Percentiles rank a stretch among this genome's conserved stretches.
Evolutionary conservation across 2,329 filamentous ascomycete genomes (phyloP).

Genomic region (Orbilia ellipsospora): DNA sequence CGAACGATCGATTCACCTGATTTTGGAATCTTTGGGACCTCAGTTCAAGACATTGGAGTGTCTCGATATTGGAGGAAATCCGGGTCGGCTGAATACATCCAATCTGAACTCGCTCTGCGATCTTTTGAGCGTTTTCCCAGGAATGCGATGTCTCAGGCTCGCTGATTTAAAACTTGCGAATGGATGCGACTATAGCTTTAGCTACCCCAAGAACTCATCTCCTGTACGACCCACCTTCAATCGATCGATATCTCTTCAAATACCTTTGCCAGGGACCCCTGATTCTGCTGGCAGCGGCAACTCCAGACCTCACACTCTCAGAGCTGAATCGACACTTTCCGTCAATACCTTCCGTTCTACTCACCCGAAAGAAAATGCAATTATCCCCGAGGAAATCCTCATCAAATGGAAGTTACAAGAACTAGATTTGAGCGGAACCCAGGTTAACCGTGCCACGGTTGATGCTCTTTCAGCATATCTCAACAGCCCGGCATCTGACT

Average conservation of each 20-base stretch:
- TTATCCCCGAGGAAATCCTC: conserved; percentile 72
- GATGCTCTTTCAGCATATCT: conserved; percentile 75
- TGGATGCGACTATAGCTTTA: conserved; percentile 19
- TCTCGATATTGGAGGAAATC: conserved; percentile 74
- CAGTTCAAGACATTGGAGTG: conserved; percentile 76
- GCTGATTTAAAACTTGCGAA: conserved; percentile 45
- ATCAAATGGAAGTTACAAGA: conserved; percentile 76
- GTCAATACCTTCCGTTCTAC: conserved; percentile 29
- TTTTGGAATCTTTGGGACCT: conserved; percentile 72
- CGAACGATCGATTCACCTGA: conserved; percentile 70
- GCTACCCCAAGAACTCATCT: conserved; percentile 28
- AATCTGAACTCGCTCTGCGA: conserved; percentile 50
- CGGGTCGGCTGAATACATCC: conserved; percentile 69
- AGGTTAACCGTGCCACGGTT: conserved; percentile 66
- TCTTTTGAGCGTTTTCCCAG: conserved; percentile 35
- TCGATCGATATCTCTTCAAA: conserved; percentile 48
- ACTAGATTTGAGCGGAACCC: conserved; percentile 72
- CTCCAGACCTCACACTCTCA: conserved; percentile 18
- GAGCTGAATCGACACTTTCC: conserved; percentile 31
- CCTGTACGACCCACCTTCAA: conserved; percentile 42
- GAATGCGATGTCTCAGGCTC: conserved; percentile 40
- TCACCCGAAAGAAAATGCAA: conserved; percentile 28
- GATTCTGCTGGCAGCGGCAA: conserved; percentile 14
- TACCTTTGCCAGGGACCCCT: conserved; percentile 30
- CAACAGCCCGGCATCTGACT: conserved; percentile 70